Conservation (phyloP, 75 land plant genomes). For the Pinus tabuliformis region DNA sequence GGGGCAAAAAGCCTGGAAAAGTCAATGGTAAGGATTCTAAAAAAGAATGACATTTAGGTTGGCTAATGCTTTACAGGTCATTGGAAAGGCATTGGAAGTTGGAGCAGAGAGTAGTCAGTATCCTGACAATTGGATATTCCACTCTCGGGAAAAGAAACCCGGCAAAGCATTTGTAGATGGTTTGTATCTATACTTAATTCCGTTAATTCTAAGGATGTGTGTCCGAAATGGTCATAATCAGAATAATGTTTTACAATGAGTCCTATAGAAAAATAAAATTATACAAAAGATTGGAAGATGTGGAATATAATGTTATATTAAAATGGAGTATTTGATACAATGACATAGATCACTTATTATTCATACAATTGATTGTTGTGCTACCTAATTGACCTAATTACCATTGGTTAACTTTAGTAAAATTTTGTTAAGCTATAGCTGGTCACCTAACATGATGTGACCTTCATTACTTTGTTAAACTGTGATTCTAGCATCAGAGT, state of each 20-base stretch:
- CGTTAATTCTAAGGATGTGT: background rate
- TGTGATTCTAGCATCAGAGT: no score
- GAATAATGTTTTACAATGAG: background rate
- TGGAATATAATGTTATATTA: background rate
- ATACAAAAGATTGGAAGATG: background rate
- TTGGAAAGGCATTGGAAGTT: conserved; percentile 67
- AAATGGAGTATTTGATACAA: background rate
- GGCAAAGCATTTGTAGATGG: conserved; percentile 87
- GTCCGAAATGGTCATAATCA: background rate
- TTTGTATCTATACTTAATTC: conserved; percentile 18
- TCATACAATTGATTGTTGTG: no score
- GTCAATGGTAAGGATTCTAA: conserved; percentile 64
- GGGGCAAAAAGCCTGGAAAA: conserved; percentile 88
- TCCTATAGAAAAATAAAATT: no score
- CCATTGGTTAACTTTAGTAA: no score
- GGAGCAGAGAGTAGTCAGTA: conserved; percentile 86
- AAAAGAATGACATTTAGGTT: conserved; percentile 4
- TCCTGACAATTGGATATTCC: conserved; percentile 86
- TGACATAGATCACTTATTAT: background rate
- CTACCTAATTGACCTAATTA: no score
- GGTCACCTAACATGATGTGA: no score
- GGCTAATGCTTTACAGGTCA: conserved; percentile 38
- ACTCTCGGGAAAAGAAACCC: conserved; percentile 89
- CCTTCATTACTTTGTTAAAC: no score
- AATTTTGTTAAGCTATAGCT: no score